These are phyloP conservation scores for Citrus trifoliata DNA, from an alignment of 345 rosid species.

Conservation along the genomic window DNA sequence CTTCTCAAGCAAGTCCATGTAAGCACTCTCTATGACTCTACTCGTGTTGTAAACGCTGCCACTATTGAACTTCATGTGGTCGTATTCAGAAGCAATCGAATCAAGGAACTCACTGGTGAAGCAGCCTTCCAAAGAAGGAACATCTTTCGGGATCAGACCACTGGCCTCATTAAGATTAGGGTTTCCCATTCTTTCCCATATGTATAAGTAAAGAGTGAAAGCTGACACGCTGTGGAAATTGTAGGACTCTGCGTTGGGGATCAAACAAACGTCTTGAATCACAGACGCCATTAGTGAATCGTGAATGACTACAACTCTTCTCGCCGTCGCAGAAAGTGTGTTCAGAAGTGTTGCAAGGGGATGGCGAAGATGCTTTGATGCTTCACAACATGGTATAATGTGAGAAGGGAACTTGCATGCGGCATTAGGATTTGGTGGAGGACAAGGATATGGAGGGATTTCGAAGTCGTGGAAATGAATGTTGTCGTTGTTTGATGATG, in stretches of 20 bases:
- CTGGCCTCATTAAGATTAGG: not conserved
- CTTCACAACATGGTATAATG: slow-evolving; percentile 34
- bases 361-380: slow-evolving; percentile 22
- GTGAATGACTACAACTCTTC: slow-evolving; percentile 31
- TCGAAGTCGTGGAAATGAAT: slow-evolving; percentile 38
- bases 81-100: slow-evolving; percentile 22
- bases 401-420: slow-evolving; percentile 43
- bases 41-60: slow-evolving; percentile 47
- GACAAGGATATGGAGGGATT: slow-evolving; percentile 30
- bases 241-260: slow-evolving; percentile 37
- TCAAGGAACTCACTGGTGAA: slow-evolving; percentile 33
- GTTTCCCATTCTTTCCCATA: slow-evolving; percentile 21
- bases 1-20: slow-evolving; percentile 27
- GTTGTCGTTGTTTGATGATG: not conserved
- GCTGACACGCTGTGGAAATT: slow-evolving; percentile 43
- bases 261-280: slow-evolving; percentile 24
- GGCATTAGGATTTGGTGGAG: slow-evolving; percentile 31
- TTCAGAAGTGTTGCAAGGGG: slow-evolving; percentile 27
- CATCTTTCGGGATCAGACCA: not conserved
- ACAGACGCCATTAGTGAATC: slow-evolving; percentile 48
- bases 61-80: not conserved
- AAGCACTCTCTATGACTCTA: slow-evolving; percentile 31
- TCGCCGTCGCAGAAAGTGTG: slow-evolving; percentile 19
- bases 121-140: slow-evolving; percentile 47
- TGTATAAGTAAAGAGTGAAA: slow-evolving; percentile 20